Base-by-base conservation (phyloP, 306 rosid species). In the Canavalia gladiata region DNA sequence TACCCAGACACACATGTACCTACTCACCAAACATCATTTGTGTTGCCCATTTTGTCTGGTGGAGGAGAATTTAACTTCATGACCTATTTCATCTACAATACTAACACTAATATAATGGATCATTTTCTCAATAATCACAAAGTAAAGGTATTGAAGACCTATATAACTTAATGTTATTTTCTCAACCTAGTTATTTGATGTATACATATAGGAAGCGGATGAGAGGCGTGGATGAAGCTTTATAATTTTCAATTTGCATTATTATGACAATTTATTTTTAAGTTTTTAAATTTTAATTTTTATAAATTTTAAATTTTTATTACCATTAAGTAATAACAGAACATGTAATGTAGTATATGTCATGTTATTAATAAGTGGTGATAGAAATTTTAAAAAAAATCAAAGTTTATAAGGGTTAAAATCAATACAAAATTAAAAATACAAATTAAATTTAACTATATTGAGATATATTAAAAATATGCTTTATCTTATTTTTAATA, bases 41-140 rank as follows among this genome's bases (percentile, higher is more conserved):
- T 31, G 67, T 41, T 82, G 77, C 2, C 43, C 58, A 68, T 78
- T 77, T 68, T 84, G 84, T 85, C 86, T 75, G 79, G 72, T 57
- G 80, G 55, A 80, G 80, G 59, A 60, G 7, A 59, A 72, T 47
- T 43, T 81, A 37, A 41, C 77, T 77, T 34, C 28, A 18, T 18
- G 25, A 5, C 31, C 5, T 42, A 49, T 33, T 50, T 56, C 63
- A 58, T 30, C 39, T 6, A 13, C 4, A 18, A 18, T 1, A 2
- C 13, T 13, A 63, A 33, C 12, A 7, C 12, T 2, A 25, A 25
- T 46, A 62, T 13, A 1, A 84, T 33, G 37, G 57, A 67, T 78
- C 5, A 58, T 58, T 7, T 51, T 9, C n/a, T 47, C 52, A 47
- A 47, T 47, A 9, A 47, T 47, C 52, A 47, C n/a, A 47, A 8